Evolutionary conservation across 345 rosid genomes (phyloP).

Genomic region (Salix arbutifolia): DNA sequence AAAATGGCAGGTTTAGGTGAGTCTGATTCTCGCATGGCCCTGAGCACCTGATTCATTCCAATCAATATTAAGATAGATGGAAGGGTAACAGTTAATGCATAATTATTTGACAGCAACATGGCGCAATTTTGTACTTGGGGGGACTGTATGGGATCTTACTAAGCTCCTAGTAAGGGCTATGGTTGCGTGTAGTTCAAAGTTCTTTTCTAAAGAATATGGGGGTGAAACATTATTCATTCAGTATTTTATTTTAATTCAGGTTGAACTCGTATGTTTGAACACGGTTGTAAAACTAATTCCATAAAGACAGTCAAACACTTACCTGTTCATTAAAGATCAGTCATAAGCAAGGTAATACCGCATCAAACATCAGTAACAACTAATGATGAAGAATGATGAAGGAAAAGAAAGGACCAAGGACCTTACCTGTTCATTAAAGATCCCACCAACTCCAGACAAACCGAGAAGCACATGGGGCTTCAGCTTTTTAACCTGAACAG

Average conservation of each 20-base stretch:
- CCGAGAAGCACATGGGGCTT: constrained; percentile 97
- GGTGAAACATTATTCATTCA: neutral
- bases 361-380: neutral
- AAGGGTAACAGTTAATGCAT: neutral
- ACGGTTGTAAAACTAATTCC: neutral
- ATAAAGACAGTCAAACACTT: neutral
- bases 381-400: neutral
- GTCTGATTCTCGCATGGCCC: constrained; percentile 79
- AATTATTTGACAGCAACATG: neutral
- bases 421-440: constrained; percentile 78
- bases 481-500: constrained; percentile 70
- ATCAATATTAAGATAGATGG: constrained; percentile 6
- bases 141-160: neutral
- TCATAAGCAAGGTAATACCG: neutral
- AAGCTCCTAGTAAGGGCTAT: neutral
- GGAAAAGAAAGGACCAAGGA: neutral
- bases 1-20: constrained; percentile 88
- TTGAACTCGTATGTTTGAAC: neutral
- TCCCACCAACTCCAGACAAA: constrained; percentile 96
- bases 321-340: no score
- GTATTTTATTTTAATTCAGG: neutral
- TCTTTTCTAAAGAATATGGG: neutral
- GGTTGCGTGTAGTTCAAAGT: neutral
- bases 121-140: neutral
- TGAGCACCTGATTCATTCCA: constrained; percentile 66